These are phyloP conservation scores for Forsythia suspensa DNA, from an alignment of 257 asterid genomes.

Conservation along the genomic window DNA sequence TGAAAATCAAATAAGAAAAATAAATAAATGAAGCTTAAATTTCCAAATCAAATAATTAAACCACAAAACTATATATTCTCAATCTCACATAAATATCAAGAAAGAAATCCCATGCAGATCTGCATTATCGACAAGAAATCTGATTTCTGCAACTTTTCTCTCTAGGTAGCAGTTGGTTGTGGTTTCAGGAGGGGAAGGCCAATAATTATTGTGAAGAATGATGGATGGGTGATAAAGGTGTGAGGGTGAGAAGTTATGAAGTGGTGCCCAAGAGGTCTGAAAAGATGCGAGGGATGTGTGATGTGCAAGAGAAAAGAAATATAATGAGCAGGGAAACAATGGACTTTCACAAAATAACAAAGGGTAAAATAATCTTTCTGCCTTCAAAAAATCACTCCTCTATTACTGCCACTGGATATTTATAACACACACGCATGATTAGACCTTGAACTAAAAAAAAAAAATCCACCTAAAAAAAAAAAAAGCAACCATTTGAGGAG, in stretches of 20 bases:
- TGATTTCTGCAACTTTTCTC: background rate
- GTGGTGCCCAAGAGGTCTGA: background rate
- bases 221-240: background rate
- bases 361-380: background rate
- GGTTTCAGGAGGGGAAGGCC: background rate
- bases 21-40: background rate
- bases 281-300: background rate
- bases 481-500: background rate
- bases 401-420: background rate
- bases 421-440: background rate
- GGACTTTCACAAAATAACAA: conserved; percentile 8
- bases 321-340: conserved; percentile 12
- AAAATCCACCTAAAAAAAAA: background rate
- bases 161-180: background rate
- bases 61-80: background rate
- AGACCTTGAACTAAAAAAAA: background rate
- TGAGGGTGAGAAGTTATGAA: background rate
- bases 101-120: conserved; percentile 1
- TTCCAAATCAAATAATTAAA: conserved; percentile 7
- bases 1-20: background rate
- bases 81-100: background rate
- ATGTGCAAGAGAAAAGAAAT: background rate
- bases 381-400: background rate
- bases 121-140: conserved; percentile 13
- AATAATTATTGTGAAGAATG: background rate